phyloP scores from a whole-genome alignment of 129 eudicot genomes.

The Saussurea involucrata region DNA sequence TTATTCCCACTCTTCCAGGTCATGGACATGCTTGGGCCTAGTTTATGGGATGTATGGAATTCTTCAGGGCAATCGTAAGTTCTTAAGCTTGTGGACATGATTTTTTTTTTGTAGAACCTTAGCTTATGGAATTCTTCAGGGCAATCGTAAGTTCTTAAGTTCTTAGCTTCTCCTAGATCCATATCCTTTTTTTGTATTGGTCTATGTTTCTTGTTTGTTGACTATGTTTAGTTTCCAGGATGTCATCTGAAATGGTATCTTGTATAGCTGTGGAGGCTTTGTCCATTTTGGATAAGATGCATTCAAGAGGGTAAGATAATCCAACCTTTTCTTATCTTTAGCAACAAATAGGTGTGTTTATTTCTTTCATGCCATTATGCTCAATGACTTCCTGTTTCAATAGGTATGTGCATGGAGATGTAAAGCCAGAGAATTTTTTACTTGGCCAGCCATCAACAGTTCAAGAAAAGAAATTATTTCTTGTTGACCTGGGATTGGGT shows the following conservation, averaged over 20 bases:
- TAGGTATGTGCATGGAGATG: slow-evolving; percentile 88
- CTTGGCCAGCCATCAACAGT: slow-evolving; percentile 85
- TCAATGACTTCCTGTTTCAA: not conserved
- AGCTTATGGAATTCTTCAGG: slow-evolving; percentile 79
- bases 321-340: not conserved
- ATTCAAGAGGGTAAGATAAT: slow-evolving; percentile 57
- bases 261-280: slow-evolving; percentile 78
- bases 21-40: slow-evolving; percentile 93
- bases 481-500: slow-evolving; percentile 87
- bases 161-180: not conserved
- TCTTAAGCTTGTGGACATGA: slow-evolving; percentile 7
- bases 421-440: slow-evolving; percentile 80
- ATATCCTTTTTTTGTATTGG: not conserved
- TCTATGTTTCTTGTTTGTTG: not conserved
- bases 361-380: slow-evolving; percentile 8
- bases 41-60: slow-evolving; percentile 93
- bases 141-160: slow-evolving; percentile 57
- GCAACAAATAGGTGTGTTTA: not conserved
- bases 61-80: slow-evolving; percentile 81
- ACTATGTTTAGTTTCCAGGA: slow-evolving; percentile 37
- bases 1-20: slow-evolving; percentile 40
- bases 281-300: slow-evolving; percentile 76
- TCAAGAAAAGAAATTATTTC: slow-evolving; percentile 81
- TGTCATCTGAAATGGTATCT: slow-evolving; percentile 72
- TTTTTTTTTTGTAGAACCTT: not conserved